A percentile compares a stretch with the other conserved stretches of the same genome.
Conservation (phyloP, 345 rosid species). For the Brassica cretica region DNA sequence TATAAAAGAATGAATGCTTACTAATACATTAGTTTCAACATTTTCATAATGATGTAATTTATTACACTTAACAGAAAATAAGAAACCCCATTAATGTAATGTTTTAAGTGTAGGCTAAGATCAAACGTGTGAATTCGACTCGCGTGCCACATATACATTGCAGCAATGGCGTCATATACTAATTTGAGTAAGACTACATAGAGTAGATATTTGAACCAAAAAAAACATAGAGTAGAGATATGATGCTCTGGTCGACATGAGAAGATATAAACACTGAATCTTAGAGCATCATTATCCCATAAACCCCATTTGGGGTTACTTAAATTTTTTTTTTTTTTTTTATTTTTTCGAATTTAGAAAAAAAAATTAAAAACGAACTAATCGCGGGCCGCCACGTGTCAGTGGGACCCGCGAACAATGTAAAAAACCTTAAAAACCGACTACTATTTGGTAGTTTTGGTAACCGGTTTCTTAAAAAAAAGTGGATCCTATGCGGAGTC, state of each 20-base stretch:
- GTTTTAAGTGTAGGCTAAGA: not conserved
- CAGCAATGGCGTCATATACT: conserved; percentile 1
- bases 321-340: no score
- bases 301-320: no score
- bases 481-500: no score
- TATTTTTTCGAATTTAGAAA: no score
- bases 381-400: no score
- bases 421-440: no score
- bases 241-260: conserved; percentile 10
- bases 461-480: no score
- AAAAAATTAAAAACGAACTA: no score
- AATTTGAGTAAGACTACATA: not conserved
- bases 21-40: not conserved
- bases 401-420: no score
- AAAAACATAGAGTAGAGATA: not conserved
- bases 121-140: not conserved
- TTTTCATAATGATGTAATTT: not conserved
- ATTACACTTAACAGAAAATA: not conserved
- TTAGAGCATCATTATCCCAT: no score
- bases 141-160: conserved; percentile 1
- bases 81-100: not conserved
- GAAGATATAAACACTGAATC: not conserved
- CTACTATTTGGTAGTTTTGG: no score
- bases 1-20: not conserved
- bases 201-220: no score